A percentile compares a stretch with the other conserved stretches of the same genome.
phyloP scores from a whole-genome alignment of 257 asterid genomes.

The Jacaranda copaia region DNA sequence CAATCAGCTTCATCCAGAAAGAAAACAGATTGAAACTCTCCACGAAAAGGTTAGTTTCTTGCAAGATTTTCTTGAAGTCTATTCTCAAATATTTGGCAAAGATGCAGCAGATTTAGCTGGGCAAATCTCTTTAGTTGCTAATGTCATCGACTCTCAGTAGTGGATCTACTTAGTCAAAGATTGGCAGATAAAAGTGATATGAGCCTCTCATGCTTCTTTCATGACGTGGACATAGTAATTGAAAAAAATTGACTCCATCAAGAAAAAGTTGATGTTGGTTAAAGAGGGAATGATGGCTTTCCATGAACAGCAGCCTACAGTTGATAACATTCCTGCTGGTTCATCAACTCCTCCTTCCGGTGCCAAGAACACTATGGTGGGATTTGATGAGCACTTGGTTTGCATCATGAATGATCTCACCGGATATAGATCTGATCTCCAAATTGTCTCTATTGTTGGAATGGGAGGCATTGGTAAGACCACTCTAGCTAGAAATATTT shows the following conservation, averaged over 20 bases:
- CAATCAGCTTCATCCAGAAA: not conserved
- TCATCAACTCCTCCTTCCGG: not conserved
- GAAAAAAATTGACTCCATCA: conserved; percentile 4
- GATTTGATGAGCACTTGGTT: not conserved
- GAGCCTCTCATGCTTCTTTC: not conserved
- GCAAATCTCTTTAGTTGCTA: conserved; percentile 27
- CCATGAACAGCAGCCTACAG: not conserved
- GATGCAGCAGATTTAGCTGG: conserved; percentile 17
- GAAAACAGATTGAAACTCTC: conserved; percentile 16
- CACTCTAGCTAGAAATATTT: conserved; percentile 16
- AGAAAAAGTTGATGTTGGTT: conserved; percentile 24
- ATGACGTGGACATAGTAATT: not conserved
- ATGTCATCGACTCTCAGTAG: conserved; percentile 28
- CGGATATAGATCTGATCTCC: not conserved
- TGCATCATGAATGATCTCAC: not conserved
- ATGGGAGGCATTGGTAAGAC: conserved; percentile 41
- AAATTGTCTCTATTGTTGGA: conserved; percentile 24
- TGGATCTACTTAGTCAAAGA: not conserved
- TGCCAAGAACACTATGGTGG: not conserved
- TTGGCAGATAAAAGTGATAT: not conserved
- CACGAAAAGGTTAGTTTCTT: conserved; percentile 18
- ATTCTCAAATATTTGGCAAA: not conserved
- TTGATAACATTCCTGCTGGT: not conserved
- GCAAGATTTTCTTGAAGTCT: conserved; percentile 28
- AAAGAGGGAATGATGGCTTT: not conserved